Evolutionary conservation across 768 basidiomycete species (phyloP), one percentile per base, ranked within the genome.

Genomic region (Mycena chlorophos): DNA sequence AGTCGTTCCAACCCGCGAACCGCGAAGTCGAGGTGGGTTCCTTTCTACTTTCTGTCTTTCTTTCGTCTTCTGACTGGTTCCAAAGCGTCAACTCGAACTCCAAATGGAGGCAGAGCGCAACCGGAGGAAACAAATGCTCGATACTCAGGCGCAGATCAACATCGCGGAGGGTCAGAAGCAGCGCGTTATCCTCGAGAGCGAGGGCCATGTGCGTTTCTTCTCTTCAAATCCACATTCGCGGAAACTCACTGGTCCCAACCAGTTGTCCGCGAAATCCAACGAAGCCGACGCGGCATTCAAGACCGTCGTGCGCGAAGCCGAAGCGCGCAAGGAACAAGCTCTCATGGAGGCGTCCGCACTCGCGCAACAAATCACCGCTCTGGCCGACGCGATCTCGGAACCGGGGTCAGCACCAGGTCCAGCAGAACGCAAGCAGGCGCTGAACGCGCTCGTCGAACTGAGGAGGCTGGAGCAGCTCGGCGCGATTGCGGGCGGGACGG

Each of bases 81-180:
- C 52, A 80, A n/a, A n/a, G 79, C 74, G 79, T n/a, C 82, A 83
- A 76, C 74, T 83, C 2, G 82, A 83, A 57, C 72, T 83, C 12
- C 80, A 83, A 64, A 82, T 83, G 81, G 80, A 82, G 63, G 82
- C 81, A 0, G 82, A 84, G 58, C 66, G 82, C 28, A 80, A 82
- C 57, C 64, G 82, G 19, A 70, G 82, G 28, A 84, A 83, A 60
- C 80, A 83, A 55, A 71, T 83, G 14, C 69, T 84, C 20, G 81
- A 84, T 61, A 84, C 82, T 0, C 77, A 81, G 60, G 82, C 82
- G 0, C 78, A 79, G 52, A 77, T 84, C 56, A 84, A 84, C 62
- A 73, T 84, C 37, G 81, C 82, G 1, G 82, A 84, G 61, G 82
- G 82, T 10, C 75, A 80, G 49, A 84, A 84, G 58, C 81, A 82